Evolutionary conservation across 805 yeast species (phyloP), one percentile per base, ranked within the genome.

Genomic region (Wickerhamiella allomyrinae): DNA sequence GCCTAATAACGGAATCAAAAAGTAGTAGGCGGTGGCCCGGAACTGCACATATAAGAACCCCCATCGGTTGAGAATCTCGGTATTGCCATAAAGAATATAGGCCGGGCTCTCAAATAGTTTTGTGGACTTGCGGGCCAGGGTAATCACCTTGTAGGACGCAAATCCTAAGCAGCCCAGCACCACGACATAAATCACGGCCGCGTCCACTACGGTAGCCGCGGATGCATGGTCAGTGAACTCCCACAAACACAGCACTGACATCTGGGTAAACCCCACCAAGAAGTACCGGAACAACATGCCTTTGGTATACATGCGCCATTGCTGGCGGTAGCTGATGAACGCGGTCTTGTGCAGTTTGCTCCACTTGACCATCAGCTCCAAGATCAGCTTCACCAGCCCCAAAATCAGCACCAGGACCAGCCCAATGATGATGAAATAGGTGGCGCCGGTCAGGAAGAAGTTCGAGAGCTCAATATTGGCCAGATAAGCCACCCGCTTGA

Each of bases 1-100:
- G 7, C 64, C 36, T 52, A 89, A 65, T 38, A 77, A 59, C 19
- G 83, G 74, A 2, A 73, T 60, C 42, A 87, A 69, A 73, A 89
- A 91, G 70, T 79, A 91, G 63, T 80, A 91, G 47, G 76, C 71
- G 42, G 79, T 82, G 8, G 97, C 96, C 48, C 84, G 72, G 67
- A 73, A 91, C 63, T 86, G 95, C 27, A 86, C 85, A 54, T 91
- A 91, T 49, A 91, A 60, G 62, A 91, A 91, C 0, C 98, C 98
- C 65, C 79, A 89, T 54, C 82, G 74, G 68, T 85, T 84, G 52
- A 91, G 69, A 46, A 83, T 74, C 35, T 69, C 73, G 3, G 78
- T 71, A 57, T 91, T 94, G 38, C 97, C 95, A 55, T 72, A 91
- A 47, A 91, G 69, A 46, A 86, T 67, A 57, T 84, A 89, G 0